phyloP scores from a whole-genome alignment of 192 early-diverging fungal genomes.

The Linderina pennispora region DNA sequence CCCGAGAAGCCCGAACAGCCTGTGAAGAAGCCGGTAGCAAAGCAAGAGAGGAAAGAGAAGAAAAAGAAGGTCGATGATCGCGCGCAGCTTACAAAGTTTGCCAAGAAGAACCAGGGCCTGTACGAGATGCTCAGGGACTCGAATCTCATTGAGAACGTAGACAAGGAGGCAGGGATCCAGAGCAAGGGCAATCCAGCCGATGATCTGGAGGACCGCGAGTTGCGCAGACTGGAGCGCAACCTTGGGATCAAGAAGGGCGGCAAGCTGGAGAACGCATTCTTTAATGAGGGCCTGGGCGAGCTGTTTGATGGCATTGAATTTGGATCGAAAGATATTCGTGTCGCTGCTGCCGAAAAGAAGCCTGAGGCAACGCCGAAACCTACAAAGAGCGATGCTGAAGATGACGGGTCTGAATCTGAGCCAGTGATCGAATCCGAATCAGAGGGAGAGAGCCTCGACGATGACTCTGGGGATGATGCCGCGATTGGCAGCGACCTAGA shows the following conservation, averaged over 20 bases:
- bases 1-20: not conserved
- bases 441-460: slow-evolving; percentile 3
- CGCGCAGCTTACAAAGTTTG: slow-evolving; percentile 43
- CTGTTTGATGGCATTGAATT: slow-evolving; percentile 25
- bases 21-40: too few species aligned
- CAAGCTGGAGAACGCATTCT: slow-evolving; percentile 37
- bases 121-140: slow-evolving; percentile 44
- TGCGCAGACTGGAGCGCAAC: slow-evolving; percentile 43
- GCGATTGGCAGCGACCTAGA: not conserved
- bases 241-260: slow-evolving; percentile 43
- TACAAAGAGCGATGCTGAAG: not conserved
- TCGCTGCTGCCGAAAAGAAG: not conserved
- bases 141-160: slow-evolving; percentile 36
- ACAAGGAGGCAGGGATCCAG: slow-evolving; percentile 22
- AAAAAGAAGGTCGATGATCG: slow-evolving; percentile 23
- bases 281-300: slow-evolving; percentile 42
- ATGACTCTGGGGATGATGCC: slow-evolving; percentile 17
- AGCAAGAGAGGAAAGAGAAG: too few species aligned
- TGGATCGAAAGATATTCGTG: slow-evolving; percentile 28
- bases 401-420: not conserved
- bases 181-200: slow-evolving; percentile 6
- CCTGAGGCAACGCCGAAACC: not conserved
- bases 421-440: too few species aligned
- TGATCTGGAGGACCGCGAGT: slow-evolving; percentile 44
- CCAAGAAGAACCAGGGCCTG: slow-evolving; percentile 47